Percentiles rank a stretch among this genome's conserved stretches.
These are phyloP conservation scores for Hagleromyces aurorensis DNA, from an alignment of 805 yeast species.

Conservation along the genomic window DNA sequence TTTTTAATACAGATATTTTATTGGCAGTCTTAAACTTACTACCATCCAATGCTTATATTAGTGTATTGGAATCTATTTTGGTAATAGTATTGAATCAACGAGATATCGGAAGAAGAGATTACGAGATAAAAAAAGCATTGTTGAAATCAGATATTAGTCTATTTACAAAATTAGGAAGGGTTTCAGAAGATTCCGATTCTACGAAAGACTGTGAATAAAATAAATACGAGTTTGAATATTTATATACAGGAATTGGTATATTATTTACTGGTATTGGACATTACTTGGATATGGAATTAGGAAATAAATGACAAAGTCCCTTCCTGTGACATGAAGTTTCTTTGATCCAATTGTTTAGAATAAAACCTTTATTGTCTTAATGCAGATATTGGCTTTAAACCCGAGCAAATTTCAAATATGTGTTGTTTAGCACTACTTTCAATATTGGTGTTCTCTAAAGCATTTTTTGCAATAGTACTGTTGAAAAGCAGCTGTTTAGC, in stretches of 20 bases:
- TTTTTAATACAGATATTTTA: conserved; percentile 7
- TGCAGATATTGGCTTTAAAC: conserved; percentile 23
- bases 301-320: no score
- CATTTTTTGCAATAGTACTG: conserved; percentile 19
- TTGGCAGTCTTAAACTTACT: conserved; percentile 11
- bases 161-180: conserved; percentile 4
- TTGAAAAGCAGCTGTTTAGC: conserved; percentile 13
- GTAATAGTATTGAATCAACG: conserved; percentile 10
- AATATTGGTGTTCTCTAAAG: conserved; percentile 18
- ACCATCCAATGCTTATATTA: no score
- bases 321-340: no score
- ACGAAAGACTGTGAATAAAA: no score
- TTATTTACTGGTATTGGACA: conserved; percentile 5
- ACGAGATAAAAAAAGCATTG: conserved; percentile 18
- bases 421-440: conserved; percentile 13
- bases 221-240: background rate
- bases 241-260: conserved; percentile 1
- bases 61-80: no score
- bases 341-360: no score
- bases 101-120: conserved; percentile 5
- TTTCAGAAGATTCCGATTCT: conserved; percentile 1
- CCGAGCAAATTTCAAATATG: conserved; percentile 27
- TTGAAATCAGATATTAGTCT: conserved; percentile 15
- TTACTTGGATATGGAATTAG: no score
- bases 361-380: conserved; percentile 8